Percentiles rank a stretch among this genome's conserved stretches.
Conservation (phyloP, 345 rosid species). For the Syzygium grande region DNA sequence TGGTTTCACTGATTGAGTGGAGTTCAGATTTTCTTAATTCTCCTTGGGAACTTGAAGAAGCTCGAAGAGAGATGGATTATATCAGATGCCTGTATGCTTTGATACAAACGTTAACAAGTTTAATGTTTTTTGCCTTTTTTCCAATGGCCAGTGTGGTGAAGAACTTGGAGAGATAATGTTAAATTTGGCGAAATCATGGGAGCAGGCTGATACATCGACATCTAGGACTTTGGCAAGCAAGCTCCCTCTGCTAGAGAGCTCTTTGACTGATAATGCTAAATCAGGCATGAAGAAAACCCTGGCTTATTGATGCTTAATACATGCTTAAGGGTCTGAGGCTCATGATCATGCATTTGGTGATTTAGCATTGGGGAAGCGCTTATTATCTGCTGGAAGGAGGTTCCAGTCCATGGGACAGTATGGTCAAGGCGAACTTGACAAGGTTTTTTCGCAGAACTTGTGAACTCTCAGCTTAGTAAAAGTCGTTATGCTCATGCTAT, state of each 20-base stretch:
- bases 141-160: slow-evolving; percentile 57
- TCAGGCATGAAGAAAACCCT: slow-evolving; percentile 50
- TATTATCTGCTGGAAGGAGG: slow-evolving; percentile 75
- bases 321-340: slow-evolving; percentile 16
- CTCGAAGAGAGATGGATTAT: background rate
- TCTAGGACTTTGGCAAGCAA: slow-evolving; percentile 44
- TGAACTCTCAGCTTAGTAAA: background rate
- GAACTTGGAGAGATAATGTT: slow-evolving; percentile 69
- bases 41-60: background rate
- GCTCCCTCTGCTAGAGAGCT: slow-evolving; percentile 46
- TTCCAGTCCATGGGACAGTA: slow-evolving; percentile 89
- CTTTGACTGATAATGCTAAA: slow-evolving; percentile 41
- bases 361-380: slow-evolving; percentile 82
- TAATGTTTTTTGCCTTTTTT: background rate
- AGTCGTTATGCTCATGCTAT: background rate
- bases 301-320: slow-evolving; percentile 3
- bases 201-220: slow-evolving; percentile 62
- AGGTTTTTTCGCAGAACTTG: slow-evolving; percentile 36
- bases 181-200: slow-evolving; percentile 83
- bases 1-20: background rate
- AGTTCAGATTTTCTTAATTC: background rate
- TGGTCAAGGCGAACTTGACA: slow-evolving; percentile 83
- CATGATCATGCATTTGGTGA: slow-evolving; percentile 14
- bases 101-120: background rate
- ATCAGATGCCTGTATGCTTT: background rate